A percentile compares a stretch with the other conserved stretches of the same genome.
Conservation (phyloP, 2,329 filamentous ascomycete genomes). For the Fulvia fulva region DNA sequence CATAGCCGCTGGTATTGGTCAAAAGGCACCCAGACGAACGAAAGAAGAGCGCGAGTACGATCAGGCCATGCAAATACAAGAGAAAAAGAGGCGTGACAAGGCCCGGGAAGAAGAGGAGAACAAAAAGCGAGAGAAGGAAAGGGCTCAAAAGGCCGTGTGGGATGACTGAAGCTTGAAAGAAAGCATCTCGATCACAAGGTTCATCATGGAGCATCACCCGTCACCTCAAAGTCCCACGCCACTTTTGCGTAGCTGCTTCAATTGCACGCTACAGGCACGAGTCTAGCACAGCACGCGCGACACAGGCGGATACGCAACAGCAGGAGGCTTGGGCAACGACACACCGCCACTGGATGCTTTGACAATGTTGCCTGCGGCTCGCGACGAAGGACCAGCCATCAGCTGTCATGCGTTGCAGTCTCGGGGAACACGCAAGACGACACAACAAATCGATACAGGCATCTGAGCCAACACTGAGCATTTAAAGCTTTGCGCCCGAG, state of each 20-base stretch:
- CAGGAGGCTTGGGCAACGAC: background rate
- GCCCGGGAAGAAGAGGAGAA: conserved; percentile 64
- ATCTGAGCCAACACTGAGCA: background rate
- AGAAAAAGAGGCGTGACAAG: conserved; percentile 69
- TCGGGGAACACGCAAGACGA: background rate
- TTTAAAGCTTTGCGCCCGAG: conserved; percentile 12
- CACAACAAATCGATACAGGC: background rate
- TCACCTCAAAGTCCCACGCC: no score
- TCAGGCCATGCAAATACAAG: conserved; percentile 74
- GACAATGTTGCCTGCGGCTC: no score
- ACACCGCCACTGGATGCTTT: no score
- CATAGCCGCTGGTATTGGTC: conserved; percentile 83
- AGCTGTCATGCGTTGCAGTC: background rate
- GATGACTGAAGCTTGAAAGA: conserved; percentile 61
- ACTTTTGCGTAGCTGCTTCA: background rate
- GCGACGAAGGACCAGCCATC: no score
- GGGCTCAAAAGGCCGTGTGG: conserved; percentile 83
- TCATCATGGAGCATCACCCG: no score
- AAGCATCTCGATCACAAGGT: no score
- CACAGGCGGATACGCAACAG: background rate
- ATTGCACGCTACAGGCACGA: no score
- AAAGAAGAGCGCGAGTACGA: conserved; percentile 90
- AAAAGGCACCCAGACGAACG: conserved; percentile 74
- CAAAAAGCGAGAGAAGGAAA: conserved; percentile 63
- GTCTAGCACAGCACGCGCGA: no score